Conservation (phyloP, 768 basidiomycete genomes). For the Trametes villosa region DNA sequence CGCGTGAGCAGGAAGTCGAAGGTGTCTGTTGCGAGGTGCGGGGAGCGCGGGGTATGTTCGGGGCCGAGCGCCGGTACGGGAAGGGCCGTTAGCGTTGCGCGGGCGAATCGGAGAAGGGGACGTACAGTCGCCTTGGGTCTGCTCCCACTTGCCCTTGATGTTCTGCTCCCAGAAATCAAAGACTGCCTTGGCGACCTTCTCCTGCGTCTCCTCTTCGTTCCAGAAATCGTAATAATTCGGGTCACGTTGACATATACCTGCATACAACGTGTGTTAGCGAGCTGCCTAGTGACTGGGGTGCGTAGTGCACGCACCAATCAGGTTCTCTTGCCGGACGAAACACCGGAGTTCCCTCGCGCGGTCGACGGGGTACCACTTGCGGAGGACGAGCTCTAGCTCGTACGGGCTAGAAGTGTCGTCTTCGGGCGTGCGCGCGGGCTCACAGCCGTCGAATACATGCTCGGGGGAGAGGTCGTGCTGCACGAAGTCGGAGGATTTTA, state of each 20-base stretch:
- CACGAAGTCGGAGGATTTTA: conserved; percentile 93
- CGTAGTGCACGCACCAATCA: conserved; percentile 65
- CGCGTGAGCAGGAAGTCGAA: conserved; percentile 90
- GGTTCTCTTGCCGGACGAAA: conserved; percentile 74
- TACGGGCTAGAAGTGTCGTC: conserved; percentile 40
- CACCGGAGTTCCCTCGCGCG: conserved; percentile 86
- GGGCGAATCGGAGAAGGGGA: conserved; percentile 7
- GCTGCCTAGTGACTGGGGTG: neutral
- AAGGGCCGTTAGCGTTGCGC: neutral
- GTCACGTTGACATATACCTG: conserved; percentile 89
- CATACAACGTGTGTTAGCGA: neutral
- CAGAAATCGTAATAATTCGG: conserved; percentile 87
- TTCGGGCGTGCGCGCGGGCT: conserved; percentile 8
- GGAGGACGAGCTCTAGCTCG: conserved; percentile 81
- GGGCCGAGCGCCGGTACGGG: neutral
- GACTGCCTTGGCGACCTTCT: conserved; percentile 56
- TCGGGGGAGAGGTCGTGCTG: conserved; percentile 71
- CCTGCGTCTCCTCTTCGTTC: conserved; percentile 60
- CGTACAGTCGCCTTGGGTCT: conserved; percentile 67
- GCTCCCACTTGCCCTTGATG: conserved; percentile 62
- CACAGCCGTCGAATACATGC: conserved; percentile 72
- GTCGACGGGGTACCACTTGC: conserved; percentile 90
- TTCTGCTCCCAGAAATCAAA: conserved; percentile 68
- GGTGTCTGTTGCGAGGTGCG: conserved; percentile 53
- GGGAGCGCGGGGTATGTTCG: conserved; percentile 1